Evolutionary conservation across 441 rosid genomes (phyloP).

Genomic region (California macrophylla): DNA sequence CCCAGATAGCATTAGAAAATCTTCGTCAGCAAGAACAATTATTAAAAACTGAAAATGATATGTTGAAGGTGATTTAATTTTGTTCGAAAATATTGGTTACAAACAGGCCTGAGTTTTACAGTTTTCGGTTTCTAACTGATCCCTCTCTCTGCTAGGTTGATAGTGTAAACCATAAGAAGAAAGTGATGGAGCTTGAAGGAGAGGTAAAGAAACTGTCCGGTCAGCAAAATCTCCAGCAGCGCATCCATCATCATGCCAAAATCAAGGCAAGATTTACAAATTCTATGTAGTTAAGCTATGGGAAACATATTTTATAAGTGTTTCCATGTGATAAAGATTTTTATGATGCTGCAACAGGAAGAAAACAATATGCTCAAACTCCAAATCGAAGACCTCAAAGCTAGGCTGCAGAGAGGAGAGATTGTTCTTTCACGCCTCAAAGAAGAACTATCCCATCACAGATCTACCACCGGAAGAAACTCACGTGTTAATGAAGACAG

Average conservation of each 20-base stretch:
- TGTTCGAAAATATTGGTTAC: not conserved
- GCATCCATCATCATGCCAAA: conserved; percentile 88
- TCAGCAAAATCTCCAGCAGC: conserved; percentile 86
- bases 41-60: conserved; percentile 65
- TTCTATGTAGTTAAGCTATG: not conserved
- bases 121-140: conserved; percentile 6
- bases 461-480: conserved; percentile 51
- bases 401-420: conserved; percentile 55
- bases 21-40: conserved; percentile 61
- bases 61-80: conserved; percentile 48
- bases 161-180: conserved; percentile 56
- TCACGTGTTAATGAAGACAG: conserved; percentile 38
- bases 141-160: conserved; percentile 40
- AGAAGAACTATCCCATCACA: conserved; percentile 77
- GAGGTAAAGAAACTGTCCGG: conserved; percentile 72
- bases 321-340: conserved; percentile 1
- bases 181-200: conserved; percentile 63
- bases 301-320: not conserved
- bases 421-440: conserved; percentile 50
- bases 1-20: conserved; percentile 64
- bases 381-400: conserved; percentile 68
- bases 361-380: conserved; percentile 71
- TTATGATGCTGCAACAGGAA: conserved; percentile 50
- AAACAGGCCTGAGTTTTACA: not conserved
- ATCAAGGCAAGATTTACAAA: conserved; percentile 58